Percentiles rank a stretch among this genome's conserved stretches.
Evolutionary conservation across 2,329 filamentous ascomycete genomes (phyloP).

Genomic region (Nemania sp.): DNA sequence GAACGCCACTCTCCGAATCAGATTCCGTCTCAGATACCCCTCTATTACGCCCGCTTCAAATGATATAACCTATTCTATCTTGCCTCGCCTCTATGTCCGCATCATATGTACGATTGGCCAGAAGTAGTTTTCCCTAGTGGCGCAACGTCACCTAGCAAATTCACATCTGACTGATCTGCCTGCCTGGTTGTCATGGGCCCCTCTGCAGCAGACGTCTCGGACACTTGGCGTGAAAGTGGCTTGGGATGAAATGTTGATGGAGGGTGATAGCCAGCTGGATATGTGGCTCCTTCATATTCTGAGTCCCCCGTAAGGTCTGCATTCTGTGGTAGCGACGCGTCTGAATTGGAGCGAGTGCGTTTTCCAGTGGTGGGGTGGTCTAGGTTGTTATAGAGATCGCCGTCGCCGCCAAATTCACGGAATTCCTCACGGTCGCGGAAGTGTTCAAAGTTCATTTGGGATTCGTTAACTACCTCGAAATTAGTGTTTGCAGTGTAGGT

Average conservation of each 20-base stretch:
- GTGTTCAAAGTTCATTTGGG: slow-evolving; percentile 85
- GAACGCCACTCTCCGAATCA: slow-evolving; percentile 2
- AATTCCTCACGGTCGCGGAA: slow-evolving; percentile 91
- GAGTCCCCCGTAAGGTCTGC: slow-evolving; percentile 5
- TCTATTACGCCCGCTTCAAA: slow-evolving; percentile 12
- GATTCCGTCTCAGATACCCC: slow-evolving; percentile 7
- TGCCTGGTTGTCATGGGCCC: not conserved
- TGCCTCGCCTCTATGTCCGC: not conserved
- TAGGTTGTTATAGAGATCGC: slow-evolving; percentile 70
- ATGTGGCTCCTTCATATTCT: slow-evolving; percentile 37
- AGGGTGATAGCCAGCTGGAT: slow-evolving; percentile 41
- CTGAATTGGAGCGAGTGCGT: slow-evolving; percentile 29
- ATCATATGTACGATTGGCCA: slow-evolving; percentile 11
- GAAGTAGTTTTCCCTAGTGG: slow-evolving; percentile 26
- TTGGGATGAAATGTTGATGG: slow-evolving; percentile 30
- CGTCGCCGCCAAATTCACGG: slow-evolving; percentile 78
- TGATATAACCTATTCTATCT: slow-evolving; percentile 8
- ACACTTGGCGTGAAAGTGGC: slow-evolving; percentile 23
- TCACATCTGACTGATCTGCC: slow-evolving; percentile 30
- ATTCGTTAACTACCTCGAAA: slow-evolving; percentile 89
- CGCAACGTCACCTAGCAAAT: slow-evolving; percentile 31
- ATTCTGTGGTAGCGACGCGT: slow-evolving; percentile 8
- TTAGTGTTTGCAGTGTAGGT: slow-evolving; percentile 55
- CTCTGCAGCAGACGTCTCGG: slow-evolving; percentile 21
- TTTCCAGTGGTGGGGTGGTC: slow-evolving; percentile 63